Conservation (phyloP, 2,329 filamentous ascomycete genomes). For the Calcarisporium arbuscula region DNA sequence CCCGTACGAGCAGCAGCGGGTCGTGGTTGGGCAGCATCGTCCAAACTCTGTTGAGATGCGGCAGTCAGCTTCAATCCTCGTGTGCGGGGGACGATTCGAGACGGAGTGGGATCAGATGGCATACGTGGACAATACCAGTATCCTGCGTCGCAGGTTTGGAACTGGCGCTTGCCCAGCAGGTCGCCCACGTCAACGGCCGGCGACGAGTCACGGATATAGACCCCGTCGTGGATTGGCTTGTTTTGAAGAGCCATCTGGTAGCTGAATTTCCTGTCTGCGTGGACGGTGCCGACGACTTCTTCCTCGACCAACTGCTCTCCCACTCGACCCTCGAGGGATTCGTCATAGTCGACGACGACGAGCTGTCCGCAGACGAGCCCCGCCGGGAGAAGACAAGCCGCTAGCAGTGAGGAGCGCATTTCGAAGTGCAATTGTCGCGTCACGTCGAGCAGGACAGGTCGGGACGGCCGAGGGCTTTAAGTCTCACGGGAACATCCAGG, state of each 20-base stretch:
- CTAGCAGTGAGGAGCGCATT: no score
- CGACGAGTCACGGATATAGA: not conserved
- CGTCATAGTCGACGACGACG: slow-evolving; percentile 8
- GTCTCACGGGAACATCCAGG: no score
- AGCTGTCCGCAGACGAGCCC: no score
- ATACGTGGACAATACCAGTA: slow-evolving; percentile 15
- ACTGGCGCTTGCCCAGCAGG: slow-evolving; percentile 11
- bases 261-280: slow-evolving; percentile 4
- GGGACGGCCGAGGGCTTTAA: no score
- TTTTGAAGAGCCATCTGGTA: slow-evolving; percentile 4
- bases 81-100: no score
- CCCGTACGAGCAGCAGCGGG: slow-evolving; percentile 15
- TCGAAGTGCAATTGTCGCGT: no score
- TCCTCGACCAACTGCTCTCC: slow-evolving; percentile 5
- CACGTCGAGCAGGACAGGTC: no score
- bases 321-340: slow-evolving; percentile 8
- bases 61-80: no score
- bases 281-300: slow-evolving; percentile 5
- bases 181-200: slow-evolving; percentile 5
- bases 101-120: no score
- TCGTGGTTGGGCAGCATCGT: slow-evolving; percentile 12
- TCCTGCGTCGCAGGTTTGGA: slow-evolving; percentile 12
- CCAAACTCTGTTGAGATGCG: slow-evolving; percentile 7
- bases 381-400: no score
- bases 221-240: not conserved